A percentile compares a stretch with the other conserved stretches of the same genome.
These are phyloP conservation scores for Picochlorum sp. DNA, from an alignment of 139 green algal species.

Conservation along the genomic window DNA sequence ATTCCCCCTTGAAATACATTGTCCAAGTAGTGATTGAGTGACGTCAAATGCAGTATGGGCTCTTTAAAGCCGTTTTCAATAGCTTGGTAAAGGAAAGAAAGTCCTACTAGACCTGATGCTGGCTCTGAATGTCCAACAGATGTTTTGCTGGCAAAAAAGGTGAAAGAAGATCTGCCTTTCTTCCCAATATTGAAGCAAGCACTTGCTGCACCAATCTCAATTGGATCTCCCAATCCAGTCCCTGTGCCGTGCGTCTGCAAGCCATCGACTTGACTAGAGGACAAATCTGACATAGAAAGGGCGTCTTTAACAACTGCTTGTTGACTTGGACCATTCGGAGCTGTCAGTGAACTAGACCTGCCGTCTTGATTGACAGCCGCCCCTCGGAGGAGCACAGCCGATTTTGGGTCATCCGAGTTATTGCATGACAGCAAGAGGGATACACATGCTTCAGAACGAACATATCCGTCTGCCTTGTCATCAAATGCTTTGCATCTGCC, in stretches of 20 bases:
- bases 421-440: conserved; percentile 10
- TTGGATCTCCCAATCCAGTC: conserved; percentile 77
- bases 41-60: conserved; percentile 57
- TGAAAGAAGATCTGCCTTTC: conserved; percentile 14
- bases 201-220: conserved; percentile 56
- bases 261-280: conserved; percentile 4
- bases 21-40: conserved; percentile 54
- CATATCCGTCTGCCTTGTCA: conserved; percentile 44
- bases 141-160: conserved; percentile 62
- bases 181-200: conserved; percentile 8
- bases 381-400: conserved; percentile 18
- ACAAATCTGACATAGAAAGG: conserved; percentile 22
- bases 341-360: conserved; percentile 37
- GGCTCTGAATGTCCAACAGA: conserved; percentile 78
- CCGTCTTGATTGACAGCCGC: conserved; percentile 39
- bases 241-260: conserved; percentile 46
- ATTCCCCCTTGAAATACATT: conserved; percentile 8
- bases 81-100: conserved; percentile 31
- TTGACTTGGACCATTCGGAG: conserved; percentile 42
- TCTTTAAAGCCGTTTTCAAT: conserved; percentile 8
- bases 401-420: background rate
- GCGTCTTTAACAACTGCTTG: conserved; percentile 51
- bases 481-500: conserved; percentile 46
- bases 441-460: conserved; percentile 31
- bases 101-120: conserved; percentile 57